Conservation (phyloP, 768 basidiomycete species). For the Baorangia bicolor region DNA sequence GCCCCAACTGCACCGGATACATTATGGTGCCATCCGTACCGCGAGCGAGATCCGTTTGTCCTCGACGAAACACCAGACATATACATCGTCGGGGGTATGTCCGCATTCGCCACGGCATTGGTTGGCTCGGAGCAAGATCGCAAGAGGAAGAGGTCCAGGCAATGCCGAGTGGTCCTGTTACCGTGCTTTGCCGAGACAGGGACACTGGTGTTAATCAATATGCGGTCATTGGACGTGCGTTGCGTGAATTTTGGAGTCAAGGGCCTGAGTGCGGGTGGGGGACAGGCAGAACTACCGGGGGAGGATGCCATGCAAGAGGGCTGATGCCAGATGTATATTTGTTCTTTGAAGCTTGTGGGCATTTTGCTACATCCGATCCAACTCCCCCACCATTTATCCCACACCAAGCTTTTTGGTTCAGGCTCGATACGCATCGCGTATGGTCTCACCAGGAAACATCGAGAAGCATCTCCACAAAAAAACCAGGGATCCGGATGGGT, state of each 20-base stretch:
- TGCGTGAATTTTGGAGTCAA: conserved; percentile 54
- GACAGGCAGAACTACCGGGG: conserved; percentile 2
- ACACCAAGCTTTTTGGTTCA: neutral
- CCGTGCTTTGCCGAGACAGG: conserved; percentile 83
- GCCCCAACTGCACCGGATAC: conserved; percentile 99
- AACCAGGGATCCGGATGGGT: too few relatives aligned
- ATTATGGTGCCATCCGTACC: conserved; percentile 96
- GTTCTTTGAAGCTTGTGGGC: neutral
- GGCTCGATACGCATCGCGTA: neutral
- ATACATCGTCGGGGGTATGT: conserved; percentile 92
- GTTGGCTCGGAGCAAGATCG: conserved; percentile 41
- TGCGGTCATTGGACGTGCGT: conserved; percentile 71
- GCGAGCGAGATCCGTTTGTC: conserved; percentile 85
- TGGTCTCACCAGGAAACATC: neutral
- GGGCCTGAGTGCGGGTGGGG: conserved; percentile 30
- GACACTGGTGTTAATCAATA: conserved; percentile 73
- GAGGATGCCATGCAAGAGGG: conserved; percentile 27
- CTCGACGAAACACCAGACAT: conserved; percentile 83
- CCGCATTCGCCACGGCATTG: conserved; percentile 72
- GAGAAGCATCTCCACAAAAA: neutral
- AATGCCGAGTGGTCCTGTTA: conserved; percentile 74
- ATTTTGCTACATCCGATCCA: neutral
- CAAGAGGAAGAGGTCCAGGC: conserved; percentile 29
- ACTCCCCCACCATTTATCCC: neutral
- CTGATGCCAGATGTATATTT: conserved; percentile 10